Conservation (phyloP, 106 monocot genomes). For the Alisma plantagoaquatica region DNA sequence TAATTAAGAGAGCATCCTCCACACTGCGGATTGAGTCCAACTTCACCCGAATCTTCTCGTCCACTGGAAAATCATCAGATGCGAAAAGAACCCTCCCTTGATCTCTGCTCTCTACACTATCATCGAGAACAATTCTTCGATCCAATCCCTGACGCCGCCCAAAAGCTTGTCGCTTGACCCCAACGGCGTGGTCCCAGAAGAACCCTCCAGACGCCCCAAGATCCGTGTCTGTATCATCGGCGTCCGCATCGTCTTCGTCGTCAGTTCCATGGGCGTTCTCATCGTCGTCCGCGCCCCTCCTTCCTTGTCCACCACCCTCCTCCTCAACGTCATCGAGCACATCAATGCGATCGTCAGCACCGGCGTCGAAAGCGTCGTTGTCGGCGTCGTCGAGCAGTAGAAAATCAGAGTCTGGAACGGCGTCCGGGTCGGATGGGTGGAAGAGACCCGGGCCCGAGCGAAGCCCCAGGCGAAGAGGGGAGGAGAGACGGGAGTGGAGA, state of each 20-base stretch:
- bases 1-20: conserved; percentile 74
- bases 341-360: conserved; percentile 39
- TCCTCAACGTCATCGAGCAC: conserved; percentile 35
- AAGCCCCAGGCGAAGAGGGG: conserved; percentile 13
- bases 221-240: conserved; percentile 11
- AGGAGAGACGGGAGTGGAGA: conserved; percentile 57
- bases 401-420: background rate
- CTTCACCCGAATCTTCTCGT: conserved; percentile 42
- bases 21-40: conserved; percentile 44
- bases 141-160: conserved; percentile 8
- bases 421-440: too few species aligned
- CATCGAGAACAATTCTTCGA: conserved; percentile 1
- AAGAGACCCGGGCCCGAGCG: conserved; percentile 6
- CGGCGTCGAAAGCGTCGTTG: conserved; percentile 27
- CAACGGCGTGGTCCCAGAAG: conserved; percentile 71
- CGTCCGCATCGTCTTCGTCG: conserved; percentile 1
- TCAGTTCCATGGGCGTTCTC: conserved; percentile 9
- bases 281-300: too few species aligned
- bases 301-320: too few species aligned
- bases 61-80: conserved; percentile 83
- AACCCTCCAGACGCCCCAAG: conserved; percentile 6
- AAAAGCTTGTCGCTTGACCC: conserved; percentile 57
- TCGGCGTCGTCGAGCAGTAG: conserved; percentile 31
- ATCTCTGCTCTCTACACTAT: background rate
- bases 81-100: conserved; percentile 33